Evolutionary conservation across 257 asterid species (phyloP), one percentile per base, ranked within the genome.

Genomic region (Verbena officinalis): DNA sequence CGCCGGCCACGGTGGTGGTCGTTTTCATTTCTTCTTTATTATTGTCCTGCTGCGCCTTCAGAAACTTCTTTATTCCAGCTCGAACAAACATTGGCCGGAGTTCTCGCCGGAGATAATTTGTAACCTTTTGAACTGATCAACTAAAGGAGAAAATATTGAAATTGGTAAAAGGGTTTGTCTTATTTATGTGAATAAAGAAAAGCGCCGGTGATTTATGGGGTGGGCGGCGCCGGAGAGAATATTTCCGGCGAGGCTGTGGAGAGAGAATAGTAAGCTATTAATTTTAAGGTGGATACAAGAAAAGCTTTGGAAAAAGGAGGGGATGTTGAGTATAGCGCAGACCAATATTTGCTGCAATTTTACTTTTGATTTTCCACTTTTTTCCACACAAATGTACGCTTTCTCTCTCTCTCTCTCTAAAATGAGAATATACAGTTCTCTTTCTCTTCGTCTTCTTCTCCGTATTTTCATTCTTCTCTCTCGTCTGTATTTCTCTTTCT

Each of bases 271-370:
- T 22, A 53, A 59, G 15, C 54, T 56, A n/a, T n/a, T 10, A 16
- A 24, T 15, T 31, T 43, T 21, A 45, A 7, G 12, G 62, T 59
- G 88, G 86, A 56, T 94, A 86, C 94, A 86, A 73, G 77, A 61
- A 78, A 72, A 79, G 90, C 86, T 84, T 88, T 85, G 91, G 85
- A 75, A 91, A 30, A 91, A 84, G 82, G 86, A 78, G 40, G 77
- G 71, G 76, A 81, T 91, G 96, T 86, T 81, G 81, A 86, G 86
- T 68, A 78, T 75, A 71, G 85, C 87, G 82, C 81, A 84, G 95
- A 88, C 98, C 95, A 91, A 85, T n/a, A n/a, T n/a, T 86, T 81
- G 95, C 88, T 81, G 91, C 84, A 67, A 44, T 66, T 71, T 70
- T 17, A 30, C 84, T 75, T 83, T 42, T 80, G 50, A 77, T 84